Percentiles rank a stretch among this genome's conserved stretches.
These are phyloP conservation scores for Priceomyces fermenticarens DNA, from an alignment of 805 yeast species.

Conservation along the genomic window DNA sequence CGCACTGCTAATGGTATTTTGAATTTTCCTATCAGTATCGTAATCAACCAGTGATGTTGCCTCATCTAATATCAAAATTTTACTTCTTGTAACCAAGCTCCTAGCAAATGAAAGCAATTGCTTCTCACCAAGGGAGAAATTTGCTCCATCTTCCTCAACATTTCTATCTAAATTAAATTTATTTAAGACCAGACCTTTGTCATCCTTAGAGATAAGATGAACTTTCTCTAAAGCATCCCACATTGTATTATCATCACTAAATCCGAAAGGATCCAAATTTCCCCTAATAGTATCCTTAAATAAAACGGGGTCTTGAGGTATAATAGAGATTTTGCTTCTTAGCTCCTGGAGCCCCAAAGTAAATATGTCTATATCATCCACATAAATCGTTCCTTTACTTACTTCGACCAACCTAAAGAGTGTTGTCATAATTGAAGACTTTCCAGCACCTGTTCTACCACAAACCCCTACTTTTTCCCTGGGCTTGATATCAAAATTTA, in stretches of 20 bases:
- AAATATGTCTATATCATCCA: constrained; percentile 55
- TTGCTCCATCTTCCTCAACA: constrained; percentile 36
- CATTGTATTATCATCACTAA: constrained; percentile 43
- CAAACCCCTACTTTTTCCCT: constrained; percentile 74
- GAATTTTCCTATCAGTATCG: constrained; percentile 37
- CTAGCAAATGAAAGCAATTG: constrained; percentile 39
- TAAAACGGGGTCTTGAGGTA: constrained; percentile 67
- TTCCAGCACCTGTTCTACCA: constrained; percentile 87
- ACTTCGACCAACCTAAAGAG: constrained; percentile 52
- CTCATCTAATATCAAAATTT: constrained; percentile 38
- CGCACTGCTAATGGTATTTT: constrained; percentile 30
- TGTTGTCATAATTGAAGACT: constrained; percentile 61
- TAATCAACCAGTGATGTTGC: constrained; percentile 41
- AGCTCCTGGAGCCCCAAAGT: constrained; percentile 48
- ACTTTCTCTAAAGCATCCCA: constrained; percentile 55
- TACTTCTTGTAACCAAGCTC: constrained; percentile 33
- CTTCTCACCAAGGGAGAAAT: constrained; percentile 37
- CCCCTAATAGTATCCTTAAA: constrained; percentile 53
- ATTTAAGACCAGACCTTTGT: constrained; percentile 12
- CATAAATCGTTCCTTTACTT: constrained; percentile 42
- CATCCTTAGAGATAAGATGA: constrained; percentile 32
- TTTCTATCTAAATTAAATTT: constrained; percentile 34
- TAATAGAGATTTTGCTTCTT: constrained; percentile 54
- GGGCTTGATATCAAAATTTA: constrained; percentile 42
- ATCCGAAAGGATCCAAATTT: constrained; percentile 58